phyloP scores from a whole-genome alignment of 2,329 filamentous ascomycete genomes.

The Dichotomopilus funicola region DNA sequence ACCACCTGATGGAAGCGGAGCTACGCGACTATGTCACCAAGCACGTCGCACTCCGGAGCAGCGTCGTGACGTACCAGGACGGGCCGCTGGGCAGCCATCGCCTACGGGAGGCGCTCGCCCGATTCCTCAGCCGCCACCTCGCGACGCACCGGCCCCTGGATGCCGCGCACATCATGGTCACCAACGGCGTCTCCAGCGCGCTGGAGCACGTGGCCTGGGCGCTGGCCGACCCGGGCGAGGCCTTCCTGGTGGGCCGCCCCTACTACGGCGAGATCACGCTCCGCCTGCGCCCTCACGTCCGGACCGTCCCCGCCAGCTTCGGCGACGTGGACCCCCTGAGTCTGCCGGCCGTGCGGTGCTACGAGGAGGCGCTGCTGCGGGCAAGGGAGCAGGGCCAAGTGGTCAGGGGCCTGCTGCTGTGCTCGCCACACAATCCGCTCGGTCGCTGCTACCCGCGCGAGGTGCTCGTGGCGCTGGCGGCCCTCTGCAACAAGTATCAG shows the following conservation, averaged over 20 bases:
- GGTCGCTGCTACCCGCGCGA: not conserved
- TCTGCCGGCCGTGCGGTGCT: not conserved
- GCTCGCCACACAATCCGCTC: not conserved
- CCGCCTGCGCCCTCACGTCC: not conserved
- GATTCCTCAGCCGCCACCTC: not conserved
- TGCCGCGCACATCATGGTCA: not conserved
- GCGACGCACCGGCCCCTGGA: not conserved
- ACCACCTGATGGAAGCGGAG: not conserved
- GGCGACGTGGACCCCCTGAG: not conserved
- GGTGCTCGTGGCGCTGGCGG: not conserved
- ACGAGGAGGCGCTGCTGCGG: not conserved
- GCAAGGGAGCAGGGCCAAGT: not conserved
- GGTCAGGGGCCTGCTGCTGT: not conserved
- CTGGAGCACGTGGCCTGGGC: not conserved
- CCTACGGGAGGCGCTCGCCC: not conserved
- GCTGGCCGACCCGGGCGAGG: not conserved
- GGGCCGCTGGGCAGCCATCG: not conserved
- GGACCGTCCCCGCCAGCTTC: not conserved
- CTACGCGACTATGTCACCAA: not conserved
- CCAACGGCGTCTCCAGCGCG: not conserved
- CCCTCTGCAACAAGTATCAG: conserved; percentile 29
- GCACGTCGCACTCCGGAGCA: not conserved
- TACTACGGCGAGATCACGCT: not conserved
- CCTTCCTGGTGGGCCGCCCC: not conserved
- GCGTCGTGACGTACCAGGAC: too few relatives aligned